Evolutionary conservation across 805 yeast species (phyloP), one percentile per base, ranked within the genome.

Genomic region (Wickerhamiella kazuoi): DNA sequence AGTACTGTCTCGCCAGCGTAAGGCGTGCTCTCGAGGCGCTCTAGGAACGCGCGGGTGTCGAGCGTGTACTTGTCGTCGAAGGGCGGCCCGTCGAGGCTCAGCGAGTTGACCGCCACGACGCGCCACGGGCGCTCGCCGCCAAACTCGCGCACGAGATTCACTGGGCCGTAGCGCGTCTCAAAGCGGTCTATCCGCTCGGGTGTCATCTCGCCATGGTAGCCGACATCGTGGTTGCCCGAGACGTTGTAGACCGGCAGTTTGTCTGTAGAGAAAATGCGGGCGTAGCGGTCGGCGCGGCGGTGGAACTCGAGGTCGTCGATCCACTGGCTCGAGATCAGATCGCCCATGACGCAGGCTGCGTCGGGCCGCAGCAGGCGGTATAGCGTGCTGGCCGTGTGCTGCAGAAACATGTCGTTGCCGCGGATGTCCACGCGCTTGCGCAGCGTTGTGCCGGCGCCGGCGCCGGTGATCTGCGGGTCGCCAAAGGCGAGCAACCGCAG

Each of bases 381-480:
- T 79, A 87, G 74, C 4, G 71, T 68, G 3, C 57, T 50, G 55
- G 77, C 83, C 19, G 87, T 76, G 50, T 86, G 96, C 2, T 94
- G 93, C 44, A 90, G 61, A 52, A 77, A 90, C 48, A 72, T 69
- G 60, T 90, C 98, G 60, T 90, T 90, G 2, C 95, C 98, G 52
- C 59, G 78, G 40, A 80, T 79, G 53, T 90, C 98, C 20, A 90
- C 61, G 38, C 82, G 59, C 43, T 80, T 78, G 42, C 81, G 64
- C 51, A 76, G 74, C 13, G 76, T 71, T 1, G 94, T 78, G 20
- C 65, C 61, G 6, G 69, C 71, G 79, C 82, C 75, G 48, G 76
- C 72, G 2, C 98, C 98, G 45, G 87, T 80, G 56, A 90, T 86
- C 61, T 90, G 98, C 0, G 98, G 98, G 53, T 90, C 98, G 5